Conservation (phyloP, 345 rosid species). For the Salix exigua region DNA sequence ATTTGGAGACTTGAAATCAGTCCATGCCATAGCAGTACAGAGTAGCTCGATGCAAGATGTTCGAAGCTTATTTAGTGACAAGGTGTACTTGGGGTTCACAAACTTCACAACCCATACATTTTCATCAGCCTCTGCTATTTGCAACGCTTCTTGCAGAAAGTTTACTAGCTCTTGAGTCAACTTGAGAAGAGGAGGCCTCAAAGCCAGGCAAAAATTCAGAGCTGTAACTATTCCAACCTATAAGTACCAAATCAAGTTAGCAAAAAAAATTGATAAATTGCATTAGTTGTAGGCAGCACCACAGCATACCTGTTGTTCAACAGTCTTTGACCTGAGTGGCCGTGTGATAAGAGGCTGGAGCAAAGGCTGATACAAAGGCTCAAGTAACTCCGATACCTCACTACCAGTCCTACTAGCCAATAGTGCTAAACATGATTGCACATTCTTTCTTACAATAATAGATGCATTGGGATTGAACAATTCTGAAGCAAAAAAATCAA, state of each 20-base stretch:
- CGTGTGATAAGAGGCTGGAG: conserved; percentile 90
- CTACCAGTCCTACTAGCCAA: conserved; percentile 98
- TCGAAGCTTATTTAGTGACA: conserved; percentile 78
- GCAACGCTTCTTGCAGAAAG: conserved; percentile 97
- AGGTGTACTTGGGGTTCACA: conserved; percentile 81
- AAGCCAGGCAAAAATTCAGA: conserved; percentile 87
- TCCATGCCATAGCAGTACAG: conserved; percentile 98
- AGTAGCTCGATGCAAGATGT: conserved; percentile 96
- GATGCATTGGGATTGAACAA: conserved; percentile 87
- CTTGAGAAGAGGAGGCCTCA: conserved; percentile 97
- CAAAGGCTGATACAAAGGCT: conserved; percentile 74
- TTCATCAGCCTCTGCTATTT: conserved; percentile 99
- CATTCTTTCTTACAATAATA: conserved; percentile 82
- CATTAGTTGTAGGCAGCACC: background rate
- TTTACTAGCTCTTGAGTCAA: conserved; percentile 91
- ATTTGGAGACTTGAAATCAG: conserved; percentile 78
- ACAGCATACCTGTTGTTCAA: conserved; percentile 86
- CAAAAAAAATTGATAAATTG: conserved; percentile 5
- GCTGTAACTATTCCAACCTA: conserved; percentile 98
- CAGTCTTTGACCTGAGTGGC: conserved; percentile 84
- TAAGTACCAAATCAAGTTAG: conserved; percentile 28
- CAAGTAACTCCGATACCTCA: conserved; percentile 95
- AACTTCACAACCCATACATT: conserved; percentile 78
- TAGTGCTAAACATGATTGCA: conserved; percentile 91
- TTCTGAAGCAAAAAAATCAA: conserved; percentile 91